A percentile compares a stretch with the other conserved stretches of the same genome.
Evolutionary conservation across 1,284 basidiomycete species (phyloP).

Genomic region (Apiotrichum brassicae): DNA sequence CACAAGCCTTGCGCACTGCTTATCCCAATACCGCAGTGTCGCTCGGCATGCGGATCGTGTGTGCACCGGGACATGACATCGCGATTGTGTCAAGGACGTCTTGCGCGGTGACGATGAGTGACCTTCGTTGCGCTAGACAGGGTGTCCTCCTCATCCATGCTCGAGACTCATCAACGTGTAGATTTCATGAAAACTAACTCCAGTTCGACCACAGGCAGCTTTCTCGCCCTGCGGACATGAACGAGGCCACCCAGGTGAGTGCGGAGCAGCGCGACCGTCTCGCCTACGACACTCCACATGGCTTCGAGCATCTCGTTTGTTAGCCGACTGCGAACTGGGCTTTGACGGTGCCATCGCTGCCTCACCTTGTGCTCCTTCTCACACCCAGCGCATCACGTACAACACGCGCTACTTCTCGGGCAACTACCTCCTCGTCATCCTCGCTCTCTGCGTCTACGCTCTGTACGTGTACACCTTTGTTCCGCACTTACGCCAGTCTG

Average conservation of each 20-base stretch:
- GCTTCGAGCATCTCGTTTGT: too few species aligned
- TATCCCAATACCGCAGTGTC: too few species aligned
- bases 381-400: conserved; percentile 80
- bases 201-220: conserved; percentile 80
- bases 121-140: too few species aligned
- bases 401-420: conserved; percentile 86
- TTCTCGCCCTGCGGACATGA: conserved; percentile 63
- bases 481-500: conserved; percentile 40
- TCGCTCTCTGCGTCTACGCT: conserved; percentile 73
- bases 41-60: too few species aligned
- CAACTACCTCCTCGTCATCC: conserved; percentile 77
- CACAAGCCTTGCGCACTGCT: too few species aligned
- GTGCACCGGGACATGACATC: too few species aligned
- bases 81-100: too few species aligned
- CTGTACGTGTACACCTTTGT: conserved; percentile 60
- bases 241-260: conserved; percentile 49
- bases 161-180: too few species aligned
- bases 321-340: not conserved
- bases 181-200: not conserved
- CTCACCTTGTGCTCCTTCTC: too few species aligned
- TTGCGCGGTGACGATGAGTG: too few species aligned
- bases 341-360: not conserved
- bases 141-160: too few species aligned
- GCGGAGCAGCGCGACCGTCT: conserved; percentile 56
- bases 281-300: conserved; percentile 91